Percentiles rank a stretch among this genome's conserved stretches.
Conservation (phyloP, 164 flowering plant species). For the Stephania cephalantha region DNA sequence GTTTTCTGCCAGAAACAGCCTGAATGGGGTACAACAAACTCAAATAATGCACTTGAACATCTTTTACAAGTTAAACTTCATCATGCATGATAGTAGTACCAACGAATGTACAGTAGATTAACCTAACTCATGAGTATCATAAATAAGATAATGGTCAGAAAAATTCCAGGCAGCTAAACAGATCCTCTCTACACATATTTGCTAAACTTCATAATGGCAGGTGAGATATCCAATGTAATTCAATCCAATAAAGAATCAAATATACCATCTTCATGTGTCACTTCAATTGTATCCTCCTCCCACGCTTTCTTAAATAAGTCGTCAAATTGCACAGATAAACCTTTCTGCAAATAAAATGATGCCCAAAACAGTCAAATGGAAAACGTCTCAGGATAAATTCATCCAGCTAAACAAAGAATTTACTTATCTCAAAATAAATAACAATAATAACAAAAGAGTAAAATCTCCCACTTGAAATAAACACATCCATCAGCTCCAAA, state of each 20-base stretch:
- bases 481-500: neutral
- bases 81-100: neutral
- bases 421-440: neutral
- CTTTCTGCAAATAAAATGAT: slow-evolving; percentile 43
- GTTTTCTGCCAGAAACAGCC: neutral
- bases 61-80: neutral
- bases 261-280: slow-evolving; percentile 46
- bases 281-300: slow-evolving; percentile 62
- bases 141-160: neutral
- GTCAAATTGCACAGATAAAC: slow-evolving; percentile 81
- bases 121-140: neutral
- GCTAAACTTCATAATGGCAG: neutral
- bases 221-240: neutral
- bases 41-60: neutral
- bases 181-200: neutral
- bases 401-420: neutral
- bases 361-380: slow-evolving; percentile 1
- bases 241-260: slow-evolving; percentile 7
- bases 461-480: neutral
- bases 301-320: slow-evolving; percentile 90
- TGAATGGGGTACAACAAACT: neutral
- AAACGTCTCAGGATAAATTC: neutral
- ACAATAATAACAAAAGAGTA: neutral
- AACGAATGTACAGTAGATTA: neutral
- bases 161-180: neutral